phyloP scores from a whole-genome alignment of 2,329 filamentous ascomycete genomes.

The Chaetothyriales sp. region DNA sequence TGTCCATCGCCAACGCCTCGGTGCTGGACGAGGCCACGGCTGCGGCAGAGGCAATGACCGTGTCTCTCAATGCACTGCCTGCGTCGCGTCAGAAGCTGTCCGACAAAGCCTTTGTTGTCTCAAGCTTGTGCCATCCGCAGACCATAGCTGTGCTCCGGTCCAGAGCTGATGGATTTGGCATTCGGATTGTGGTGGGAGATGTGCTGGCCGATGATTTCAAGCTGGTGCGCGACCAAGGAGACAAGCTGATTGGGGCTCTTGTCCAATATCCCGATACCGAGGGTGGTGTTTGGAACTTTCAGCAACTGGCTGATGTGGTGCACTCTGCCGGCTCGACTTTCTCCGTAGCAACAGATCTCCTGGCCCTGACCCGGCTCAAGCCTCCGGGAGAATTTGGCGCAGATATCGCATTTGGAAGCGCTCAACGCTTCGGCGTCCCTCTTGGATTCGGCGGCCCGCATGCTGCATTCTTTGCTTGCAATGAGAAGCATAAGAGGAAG shows the following conservation, averaged over 20 bases:
- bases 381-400: constrained; percentile 90
- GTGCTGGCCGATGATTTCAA: constrained; percentile 52
- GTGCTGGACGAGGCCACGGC: constrained; percentile 84
- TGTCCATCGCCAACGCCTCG: constrained; percentile 82
- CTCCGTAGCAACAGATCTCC: constrained; percentile 75
- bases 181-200: constrained; percentile 62
- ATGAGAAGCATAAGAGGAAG: constrained; percentile 84
- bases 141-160: constrained; percentile 73
- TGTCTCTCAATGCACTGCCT: constrained; percentile 67
- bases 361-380: constrained; percentile 74
- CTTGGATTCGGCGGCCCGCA: constrained; percentile 91
- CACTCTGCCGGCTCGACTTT: constrained; percentile 68
- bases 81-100: constrained; percentile 56
- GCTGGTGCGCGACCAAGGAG: constrained; percentile 58
- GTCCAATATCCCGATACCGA: constrained; percentile 92
- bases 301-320: constrained; percentile 57
- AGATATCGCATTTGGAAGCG: constrained; percentile 86
- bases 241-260: constrained; percentile 75
- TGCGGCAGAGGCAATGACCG: constrained; percentile 88
- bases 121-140: constrained; percentile 67
- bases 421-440: constrained; percentile 82
- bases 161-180: constrained; percentile 80
- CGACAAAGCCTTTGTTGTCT: constrained; percentile 74
- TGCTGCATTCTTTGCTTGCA: constrained; percentile 87
- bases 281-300: constrained; percentile 65